Evolutionary conservation across 768 basidiomycete genomes (phyloP), one percentile per base, ranked within the genome.

Genomic region (Tremella fuciformis): DNA sequence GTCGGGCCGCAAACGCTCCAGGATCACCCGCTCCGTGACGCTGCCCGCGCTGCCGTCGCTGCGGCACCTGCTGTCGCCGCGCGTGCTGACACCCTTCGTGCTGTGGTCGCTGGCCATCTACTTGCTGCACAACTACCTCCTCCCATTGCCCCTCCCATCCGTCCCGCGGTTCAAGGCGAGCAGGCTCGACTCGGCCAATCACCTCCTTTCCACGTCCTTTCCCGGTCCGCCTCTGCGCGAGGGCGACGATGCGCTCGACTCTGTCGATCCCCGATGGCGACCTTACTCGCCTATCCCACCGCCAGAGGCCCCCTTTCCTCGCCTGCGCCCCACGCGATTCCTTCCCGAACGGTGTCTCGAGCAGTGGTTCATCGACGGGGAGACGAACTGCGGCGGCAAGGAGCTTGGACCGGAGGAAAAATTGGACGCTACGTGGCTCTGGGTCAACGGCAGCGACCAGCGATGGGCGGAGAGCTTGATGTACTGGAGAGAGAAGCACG

Each of bases 361-460:
- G 46, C 62, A 66, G 15, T 76, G 74, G 72, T 72, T 73, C 50
- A 59, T 58, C 1, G 58, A 75, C 50, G 74, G 74, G n/a, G 74
- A 75, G 53, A 73, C 69, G 22, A 22, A 63, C 18, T 75, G 74
- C 44, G 64, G 65, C 16, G 42, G 53, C 42, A 49, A 42, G 6
- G 67, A 73, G 37, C 47, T 74, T 29, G 74, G 74, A 3, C 56
- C 58, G 25, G 74, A 75, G 54, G 74, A 73, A 29, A 61, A 55
- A 40, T 52, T 75, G 41, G 74, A 75, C 48, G 71, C 69, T 2
- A 73, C 66, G 3, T 75, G 70, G 69, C 49, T 71, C 1, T 73
- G 74, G 74, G 72, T 73, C 9, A 76, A 76, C 46, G 74, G 74
- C 3, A 59, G 55, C 8, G 74, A 76, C 62, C 58, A 58, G 9